Conservation (phyloP, 2,329 filamentous ascomycete genomes). For the Ophiostoma sp. region DNA sequence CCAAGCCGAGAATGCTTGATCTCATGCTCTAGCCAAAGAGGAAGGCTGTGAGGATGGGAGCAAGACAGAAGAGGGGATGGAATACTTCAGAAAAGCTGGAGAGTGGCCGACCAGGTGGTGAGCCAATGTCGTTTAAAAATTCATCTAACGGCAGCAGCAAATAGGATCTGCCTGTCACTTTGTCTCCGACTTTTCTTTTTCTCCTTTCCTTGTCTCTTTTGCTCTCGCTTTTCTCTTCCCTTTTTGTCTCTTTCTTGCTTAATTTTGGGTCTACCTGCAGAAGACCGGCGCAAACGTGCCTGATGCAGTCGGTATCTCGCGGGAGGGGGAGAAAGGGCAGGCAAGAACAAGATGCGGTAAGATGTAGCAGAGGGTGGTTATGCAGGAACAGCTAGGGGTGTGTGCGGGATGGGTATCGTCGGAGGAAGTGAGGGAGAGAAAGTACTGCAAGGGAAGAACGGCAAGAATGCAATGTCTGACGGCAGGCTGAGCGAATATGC, state of each 20-base stretch:
- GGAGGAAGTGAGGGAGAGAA: constrained; percentile 4
- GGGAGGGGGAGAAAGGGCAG: background rate
- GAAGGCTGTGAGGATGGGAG: background rate
- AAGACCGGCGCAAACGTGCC: constrained; percentile 4
- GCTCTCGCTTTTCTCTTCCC: background rate
- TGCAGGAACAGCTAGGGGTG: constrained; percentile 18
- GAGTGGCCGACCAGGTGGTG: background rate
- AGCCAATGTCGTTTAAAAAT: background rate
- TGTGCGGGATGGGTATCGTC: constrained; percentile 6
- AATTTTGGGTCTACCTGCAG: constrained; percentile 4
- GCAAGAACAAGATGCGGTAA: background rate
- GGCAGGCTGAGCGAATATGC: constrained; percentile 1
- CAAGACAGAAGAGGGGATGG: background rate
- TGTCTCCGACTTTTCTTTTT: background rate
- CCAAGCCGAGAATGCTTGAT: constrained; percentile 2
- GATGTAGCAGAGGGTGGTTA: constrained; percentile 9
- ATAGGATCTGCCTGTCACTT: background rate
- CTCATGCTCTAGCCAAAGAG: constrained; percentile 8
- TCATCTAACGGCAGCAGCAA: background rate
- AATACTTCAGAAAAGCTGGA: background rate
- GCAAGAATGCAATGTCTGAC: constrained; percentile 7
- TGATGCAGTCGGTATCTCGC: constrained; percentile 6
- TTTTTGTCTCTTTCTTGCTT: background rate
- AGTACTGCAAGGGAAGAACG: constrained; percentile 2
- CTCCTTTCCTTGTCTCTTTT: background rate